Conservation (phyloP, 441 rosid species). For the Erodium texanum region DNA sequence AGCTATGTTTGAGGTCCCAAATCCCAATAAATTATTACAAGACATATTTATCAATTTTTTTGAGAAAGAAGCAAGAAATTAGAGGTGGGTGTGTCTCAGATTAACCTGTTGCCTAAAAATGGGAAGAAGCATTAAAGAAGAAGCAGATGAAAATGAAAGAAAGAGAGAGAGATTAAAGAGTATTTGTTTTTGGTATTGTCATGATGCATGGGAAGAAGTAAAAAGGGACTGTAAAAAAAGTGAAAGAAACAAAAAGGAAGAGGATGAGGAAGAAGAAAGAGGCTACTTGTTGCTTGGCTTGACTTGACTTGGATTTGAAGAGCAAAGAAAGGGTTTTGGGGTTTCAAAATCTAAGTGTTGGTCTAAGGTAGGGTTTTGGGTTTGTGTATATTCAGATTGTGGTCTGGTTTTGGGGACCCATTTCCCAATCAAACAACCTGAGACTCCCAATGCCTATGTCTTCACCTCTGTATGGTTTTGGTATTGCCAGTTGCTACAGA, state of each 20-base stretch:
- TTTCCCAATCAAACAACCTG: too few relatives aligned
- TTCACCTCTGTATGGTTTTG: too few relatives aligned
- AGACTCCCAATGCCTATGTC: too few relatives aligned
- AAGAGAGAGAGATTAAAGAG: background rate
- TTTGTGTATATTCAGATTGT: too few relatives aligned
- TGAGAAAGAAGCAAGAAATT: background rate
- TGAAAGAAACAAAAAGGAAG: background rate
- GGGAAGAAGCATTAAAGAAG: background rate
- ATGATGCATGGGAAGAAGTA: background rate
- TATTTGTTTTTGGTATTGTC: background rate
- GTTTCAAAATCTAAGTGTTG: background rate
- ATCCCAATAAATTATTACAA: background rate
- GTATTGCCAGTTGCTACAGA: too few relatives aligned
- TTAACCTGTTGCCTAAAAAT: background rate
- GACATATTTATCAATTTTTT: background rate
- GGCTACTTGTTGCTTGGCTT: conserved; percentile 2
- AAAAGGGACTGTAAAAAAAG: background rate
- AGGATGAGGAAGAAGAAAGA: background rate
- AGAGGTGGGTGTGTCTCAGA: background rate
- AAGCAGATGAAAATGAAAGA: background rate
- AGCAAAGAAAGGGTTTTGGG: background rate
- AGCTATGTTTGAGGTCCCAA: too few relatives aligned
- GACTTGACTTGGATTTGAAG: background rate
- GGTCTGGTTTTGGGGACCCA: too few relatives aligned
- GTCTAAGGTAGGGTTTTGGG: too few relatives aligned